A percentile compares a stretch with the other conserved stretches of the same genome.
These are phyloP conservation scores for Baudoinia panamericana DNA, from an alignment of 495 filamentous ascomycete species.

Conservation along the genomic window DNA sequence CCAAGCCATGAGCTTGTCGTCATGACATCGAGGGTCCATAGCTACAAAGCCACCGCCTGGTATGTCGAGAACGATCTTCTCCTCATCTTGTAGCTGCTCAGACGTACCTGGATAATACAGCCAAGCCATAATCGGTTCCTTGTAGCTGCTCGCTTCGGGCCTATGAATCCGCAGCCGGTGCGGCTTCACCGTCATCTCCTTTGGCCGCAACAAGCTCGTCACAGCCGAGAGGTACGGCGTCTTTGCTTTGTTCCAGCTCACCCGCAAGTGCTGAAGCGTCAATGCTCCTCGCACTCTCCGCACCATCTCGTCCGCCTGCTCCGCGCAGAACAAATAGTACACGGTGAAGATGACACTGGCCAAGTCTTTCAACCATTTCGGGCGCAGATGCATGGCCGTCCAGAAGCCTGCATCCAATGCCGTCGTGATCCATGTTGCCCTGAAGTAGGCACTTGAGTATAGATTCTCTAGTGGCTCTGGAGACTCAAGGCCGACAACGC, in stretches of 20 bases:
- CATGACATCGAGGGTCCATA: conserved; percentile 80
- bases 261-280: conserved; percentile 80
- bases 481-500: conserved; percentile 77
- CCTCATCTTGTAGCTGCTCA: conserved; percentile 61
- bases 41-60: conserved; percentile 93
- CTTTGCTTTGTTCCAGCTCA: conserved; percentile 89
- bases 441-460: conserved; percentile 88
- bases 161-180: conserved; percentile 72
- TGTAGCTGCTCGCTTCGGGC: conserved; percentile 63
- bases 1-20: conserved; percentile 87
- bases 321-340: conserved; percentile 86
- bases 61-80: conserved; percentile 72
- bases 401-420: conserved; percentile 94
- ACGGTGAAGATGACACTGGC: conserved; percentile 66
- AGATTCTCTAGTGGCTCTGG: conserved; percentile 91
- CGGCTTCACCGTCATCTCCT: conserved; percentile 53
- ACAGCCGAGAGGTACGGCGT: conserved; percentile 68
- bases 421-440: conserved; percentile 93
- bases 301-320: conserved; percentile 92
- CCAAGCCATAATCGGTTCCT: conserved; percentile 73
- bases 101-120: conserved; percentile 87
- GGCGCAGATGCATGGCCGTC: conserved; percentile 86
- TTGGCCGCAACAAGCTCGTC: conserved; percentile 58
- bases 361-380: conserved; percentile 70
- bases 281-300: conserved; percentile 72